Evolutionary conservation across 495 filamentous ascomycete genomes (phyloP).

Genomic region (Rusavskia elegans): DNA sequence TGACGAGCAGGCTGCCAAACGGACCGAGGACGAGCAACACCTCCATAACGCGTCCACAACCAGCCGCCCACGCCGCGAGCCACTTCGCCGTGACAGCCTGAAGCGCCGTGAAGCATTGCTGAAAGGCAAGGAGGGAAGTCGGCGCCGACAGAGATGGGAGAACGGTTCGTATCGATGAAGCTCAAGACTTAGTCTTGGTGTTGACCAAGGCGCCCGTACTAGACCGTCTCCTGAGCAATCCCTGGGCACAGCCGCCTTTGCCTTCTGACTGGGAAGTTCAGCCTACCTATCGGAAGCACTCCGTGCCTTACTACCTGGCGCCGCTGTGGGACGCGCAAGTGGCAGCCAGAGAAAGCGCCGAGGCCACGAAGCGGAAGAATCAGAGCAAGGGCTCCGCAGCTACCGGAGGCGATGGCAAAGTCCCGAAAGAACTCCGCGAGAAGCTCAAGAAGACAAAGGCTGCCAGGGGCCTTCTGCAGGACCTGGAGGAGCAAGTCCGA

Average conservation of each 20-base stretch:
- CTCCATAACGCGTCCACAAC: not conserved
- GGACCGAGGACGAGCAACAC: not conserved
- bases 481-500: constrained; percentile 47
- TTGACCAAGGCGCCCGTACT: constrained; percentile 9
- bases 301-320: constrained; percentile 80
- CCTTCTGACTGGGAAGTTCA: constrained; percentile 65
- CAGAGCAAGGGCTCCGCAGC: constrained; percentile 16
- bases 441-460: constrained; percentile 56
- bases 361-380: constrained; percentile 21
- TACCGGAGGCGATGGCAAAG: constrained; percentile 23
- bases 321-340: constrained; percentile 68
- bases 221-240: constrained; percentile 81
- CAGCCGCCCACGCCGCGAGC: constrained; percentile 25
- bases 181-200: not conserved
- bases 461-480: constrained; percentile 48
- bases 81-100: constrained; percentile 41
- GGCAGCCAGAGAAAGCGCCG: constrained; percentile 25
- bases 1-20: constrained; percentile 20
- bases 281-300: constrained; percentile 60
- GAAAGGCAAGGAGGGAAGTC: constrained; percentile 87
- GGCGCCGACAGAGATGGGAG: constrained; percentile 81
- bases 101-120: constrained; percentile 61
- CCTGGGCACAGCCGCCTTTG: constrained; percentile 66
- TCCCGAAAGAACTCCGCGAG: constrained; percentile 35
- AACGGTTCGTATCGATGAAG: constrained; percentile 49